Evolutionary conservation across 495 filamentous ascomycete species (phyloP).

Genomic region (Arthonia radiata): DNA sequence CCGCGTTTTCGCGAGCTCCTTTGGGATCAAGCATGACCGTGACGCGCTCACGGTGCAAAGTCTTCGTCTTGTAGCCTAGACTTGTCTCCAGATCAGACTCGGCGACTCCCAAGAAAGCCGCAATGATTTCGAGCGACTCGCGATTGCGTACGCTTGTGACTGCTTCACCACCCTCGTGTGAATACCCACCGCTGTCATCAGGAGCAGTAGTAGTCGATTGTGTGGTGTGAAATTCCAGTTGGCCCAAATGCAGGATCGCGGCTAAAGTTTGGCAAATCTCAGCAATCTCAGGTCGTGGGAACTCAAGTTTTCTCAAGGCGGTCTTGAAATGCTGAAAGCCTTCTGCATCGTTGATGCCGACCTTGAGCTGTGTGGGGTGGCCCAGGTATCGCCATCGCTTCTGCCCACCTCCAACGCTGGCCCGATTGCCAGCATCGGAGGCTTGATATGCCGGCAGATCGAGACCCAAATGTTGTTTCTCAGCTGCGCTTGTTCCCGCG

Average conservation of each 20-base stretch:
- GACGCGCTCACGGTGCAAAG: constrained; percentile 77
- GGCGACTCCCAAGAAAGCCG: constrained; percentile 73
- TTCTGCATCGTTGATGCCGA: constrained; percentile 84
- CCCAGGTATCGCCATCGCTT: constrained; percentile 90
- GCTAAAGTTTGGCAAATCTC: constrained; percentile 89
- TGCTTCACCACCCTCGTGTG: constrained; percentile 74
- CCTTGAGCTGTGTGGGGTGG: constrained; percentile 86
- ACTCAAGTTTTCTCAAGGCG: constrained; percentile 77
- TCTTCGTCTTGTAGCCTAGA: constrained; percentile 86
- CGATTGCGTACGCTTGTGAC: constrained; percentile 79
- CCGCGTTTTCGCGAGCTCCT: constrained; percentile 72
- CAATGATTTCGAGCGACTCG: constrained; percentile 62
- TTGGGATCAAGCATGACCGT: constrained; percentile 90
- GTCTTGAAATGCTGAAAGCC: constrained; percentile 97
- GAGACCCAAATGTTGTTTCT: constrained; percentile 73
- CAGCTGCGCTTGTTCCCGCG: constrained; percentile 70
- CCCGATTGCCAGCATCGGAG: constrained; percentile 19
- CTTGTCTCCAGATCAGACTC: constrained; percentile 61
- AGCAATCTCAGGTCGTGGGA: constrained; percentile 77
- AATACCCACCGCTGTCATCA: constrained; percentile 88
- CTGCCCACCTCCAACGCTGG: constrained; percentile 26
- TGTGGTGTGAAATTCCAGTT: constrained; percentile 67
- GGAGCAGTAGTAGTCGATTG: constrained; percentile 52
- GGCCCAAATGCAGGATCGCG: constrained; percentile 78
- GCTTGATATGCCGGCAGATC: constrained; percentile 26